Base-by-base conservation (phyloP, 2,329 filamentous ascomycete species). In the Neospermospora avenae region DNA sequence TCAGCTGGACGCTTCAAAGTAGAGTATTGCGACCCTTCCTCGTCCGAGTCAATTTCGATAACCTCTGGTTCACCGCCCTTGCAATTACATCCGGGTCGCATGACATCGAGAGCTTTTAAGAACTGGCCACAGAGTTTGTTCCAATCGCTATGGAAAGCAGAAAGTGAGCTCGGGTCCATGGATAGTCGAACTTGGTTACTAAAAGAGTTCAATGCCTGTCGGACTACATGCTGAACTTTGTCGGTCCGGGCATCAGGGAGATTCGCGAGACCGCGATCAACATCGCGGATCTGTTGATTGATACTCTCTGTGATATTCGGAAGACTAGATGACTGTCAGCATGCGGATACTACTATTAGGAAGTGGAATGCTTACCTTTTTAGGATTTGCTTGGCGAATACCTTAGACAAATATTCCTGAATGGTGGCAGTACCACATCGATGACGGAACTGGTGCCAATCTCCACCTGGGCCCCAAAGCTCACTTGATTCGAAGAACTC, bases 171-270 rank as follows among this genome's bases (percentile, higher is more conserved):
- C 11, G 25, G 18, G 11, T 42, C 18, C 13, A 54, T n/a, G 11
- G 41, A 14, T 7, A 22, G n/a, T 24, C 14, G 22, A 1, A 91
- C 77, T 0, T 77, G 70, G 0, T 77, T 74, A 0, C 82, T 80
- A 62, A 93, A 86, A 0, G 75, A 76, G 13, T 78, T 76, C 0
- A 93, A 71, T 11, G 84, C 82, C 1, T 81, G 80, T 20, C 81
- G 80, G 0, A 96, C 80, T 10, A 86, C 83, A 0, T 86, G 77
- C n/a, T 86, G 81, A 0, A 91, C 82, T 45, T 91, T 90, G 0
- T 77, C 74, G 0, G 74, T 74, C 0, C 88, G 87, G 0, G 90
- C 81, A 39, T 90, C 87, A 0, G 89, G 89, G 0, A 93, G 79
- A 0, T 74, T 75, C 0, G 71, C 64, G 0, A 96, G 78, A 58